A percentile compares a stretch with the other conserved stretches of the same genome.
phyloP scores from a whole-genome alignment of 495 filamentous ascomycete genomes.

The Neurospora sp. region DNA sequence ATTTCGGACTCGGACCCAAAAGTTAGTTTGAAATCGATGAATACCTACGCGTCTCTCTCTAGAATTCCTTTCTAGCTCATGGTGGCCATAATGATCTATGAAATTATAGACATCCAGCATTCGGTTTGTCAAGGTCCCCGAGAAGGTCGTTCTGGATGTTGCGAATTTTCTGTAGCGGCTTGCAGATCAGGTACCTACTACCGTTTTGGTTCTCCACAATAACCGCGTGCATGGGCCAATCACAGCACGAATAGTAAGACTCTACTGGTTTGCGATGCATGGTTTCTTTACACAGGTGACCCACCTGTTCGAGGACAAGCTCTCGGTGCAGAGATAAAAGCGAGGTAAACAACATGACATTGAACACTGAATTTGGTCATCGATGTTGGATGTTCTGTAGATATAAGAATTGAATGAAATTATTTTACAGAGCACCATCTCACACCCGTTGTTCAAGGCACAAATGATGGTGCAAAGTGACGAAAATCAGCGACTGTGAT shows the following conservation, averaged over 20 bases:
- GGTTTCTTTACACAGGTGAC: background rate
- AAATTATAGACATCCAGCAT: background rate
- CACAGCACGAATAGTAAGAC: background rate
- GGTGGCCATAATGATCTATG: background rate
- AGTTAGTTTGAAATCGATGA: background rate
- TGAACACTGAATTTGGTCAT: background rate
- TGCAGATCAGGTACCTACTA: background rate
- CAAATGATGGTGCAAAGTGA: background rate
- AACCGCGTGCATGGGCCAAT: background rate
- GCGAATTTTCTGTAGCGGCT: background rate
- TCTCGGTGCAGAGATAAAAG: background rate
- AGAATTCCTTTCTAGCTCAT: too few species aligned
- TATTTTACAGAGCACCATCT: too few species aligned
- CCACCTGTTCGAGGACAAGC: background rate
- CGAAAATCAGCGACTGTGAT: background rate
- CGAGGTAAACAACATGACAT: background rate
- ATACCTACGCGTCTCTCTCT: too few species aligned
- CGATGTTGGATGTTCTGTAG: background rate
- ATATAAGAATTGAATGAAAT: too few species aligned
- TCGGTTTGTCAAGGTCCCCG: background rate
- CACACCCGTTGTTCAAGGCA: background rate
- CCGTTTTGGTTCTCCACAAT: background rate
- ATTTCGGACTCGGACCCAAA: background rate
- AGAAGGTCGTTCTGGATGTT: background rate
- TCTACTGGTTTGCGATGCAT: background rate